Conservation (phyloP, 2,329 filamentous ascomycete species). For the Acrodontium crateriforme region DNA sequence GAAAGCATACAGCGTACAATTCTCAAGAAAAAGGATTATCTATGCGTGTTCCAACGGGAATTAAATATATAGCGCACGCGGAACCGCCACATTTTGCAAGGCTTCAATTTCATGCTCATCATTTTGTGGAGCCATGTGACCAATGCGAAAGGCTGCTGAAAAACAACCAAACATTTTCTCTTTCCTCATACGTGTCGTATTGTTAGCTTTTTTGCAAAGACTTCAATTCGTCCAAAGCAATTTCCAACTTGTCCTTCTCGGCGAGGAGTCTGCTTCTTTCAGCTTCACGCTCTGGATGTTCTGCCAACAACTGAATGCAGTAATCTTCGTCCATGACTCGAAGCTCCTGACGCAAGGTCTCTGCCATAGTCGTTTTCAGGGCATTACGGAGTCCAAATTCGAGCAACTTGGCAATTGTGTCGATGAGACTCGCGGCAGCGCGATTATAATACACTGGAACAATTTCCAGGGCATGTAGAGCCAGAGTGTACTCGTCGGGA, state of each 20-base stretch:
- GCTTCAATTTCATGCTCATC: no score
- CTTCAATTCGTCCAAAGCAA: slow-evolving; percentile 16
- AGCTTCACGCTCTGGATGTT: slow-evolving; percentile 20
- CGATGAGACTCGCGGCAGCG: slow-evolving; percentile 50
- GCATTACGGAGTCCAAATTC: slow-evolving; percentile 11
- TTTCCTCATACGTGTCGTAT: not conserved
- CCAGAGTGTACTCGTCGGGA: slow-evolving; percentile 44
- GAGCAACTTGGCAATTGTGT: slow-evolving; percentile 27
- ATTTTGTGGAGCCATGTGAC: no score
- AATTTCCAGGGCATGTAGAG: slow-evolving; percentile 49
- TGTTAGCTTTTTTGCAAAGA: slow-evolving; percentile 4
- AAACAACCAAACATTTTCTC: not conserved
- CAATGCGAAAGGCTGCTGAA: no score
- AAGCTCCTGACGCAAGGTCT: slow-evolving; percentile 6
- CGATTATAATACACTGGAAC: slow-evolving; percentile 57
- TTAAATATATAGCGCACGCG: no score
- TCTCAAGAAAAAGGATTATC: no score
- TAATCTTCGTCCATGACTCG: slow-evolving; percentile 6
- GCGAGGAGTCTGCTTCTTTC: slow-evolving; percentile 13
- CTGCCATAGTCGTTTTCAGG: slow-evolving; percentile 4
- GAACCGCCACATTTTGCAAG: no score
- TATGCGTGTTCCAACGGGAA: no score
- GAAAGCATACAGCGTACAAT: no score
- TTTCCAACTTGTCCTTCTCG: slow-evolving; percentile 17
- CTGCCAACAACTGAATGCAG: slow-evolving; percentile 19